A percentile compares a stretch with the other conserved stretches of the same genome.
phyloP scores from a whole-genome alignment of 2,329 filamentous ascomycete species.

The Aspergillus sp. region DNA sequence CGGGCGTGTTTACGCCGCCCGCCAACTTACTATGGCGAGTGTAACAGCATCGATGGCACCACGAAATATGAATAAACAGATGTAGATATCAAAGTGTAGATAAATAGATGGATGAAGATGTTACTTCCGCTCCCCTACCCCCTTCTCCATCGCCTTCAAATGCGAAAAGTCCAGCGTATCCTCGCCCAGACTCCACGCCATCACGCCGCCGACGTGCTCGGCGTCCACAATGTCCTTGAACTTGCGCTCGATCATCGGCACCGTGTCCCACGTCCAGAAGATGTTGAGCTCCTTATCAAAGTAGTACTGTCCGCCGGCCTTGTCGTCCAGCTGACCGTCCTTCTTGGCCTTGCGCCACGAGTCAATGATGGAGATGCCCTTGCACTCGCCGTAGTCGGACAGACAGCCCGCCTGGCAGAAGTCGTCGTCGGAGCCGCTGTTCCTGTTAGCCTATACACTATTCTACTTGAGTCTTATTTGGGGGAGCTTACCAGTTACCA shows the following conservation, averaged over 20 bases:
- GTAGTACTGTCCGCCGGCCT: constrained; percentile 65
- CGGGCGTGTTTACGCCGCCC: not conserved
- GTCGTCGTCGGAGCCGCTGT: constrained; percentile 32
- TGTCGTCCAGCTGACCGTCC: constrained; percentile 56
- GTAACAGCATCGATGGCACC: not conserved
- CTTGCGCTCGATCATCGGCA: constrained; percentile 60
- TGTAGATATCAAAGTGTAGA: not conserved
- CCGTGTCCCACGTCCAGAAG: constrained; percentile 76
- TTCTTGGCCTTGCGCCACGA: constrained; percentile 59
- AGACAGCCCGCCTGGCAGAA: constrained; percentile 34
- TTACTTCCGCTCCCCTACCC: constrained; percentile 16
- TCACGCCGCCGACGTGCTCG: constrained; percentile 64
- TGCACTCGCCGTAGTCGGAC: constrained; percentile 40
- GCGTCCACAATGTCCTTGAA: constrained; percentile 58
- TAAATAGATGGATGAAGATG: not conserved
- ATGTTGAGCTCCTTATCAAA: constrained; percentile 59
- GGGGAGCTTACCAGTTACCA: constrained; percentile 33
- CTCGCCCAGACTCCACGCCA: constrained; percentile 74
- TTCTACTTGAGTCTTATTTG: not conserved
- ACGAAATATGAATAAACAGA: too few species aligned
- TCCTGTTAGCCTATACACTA: constrained; percentile 8
- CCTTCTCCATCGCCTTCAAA: constrained; percentile 43
- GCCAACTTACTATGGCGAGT: not conserved
- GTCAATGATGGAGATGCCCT: constrained; percentile 50
- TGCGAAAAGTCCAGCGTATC: constrained; percentile 52